Percentiles rank a stretch among this genome's conserved stretches.
Conservation (phyloP, 805 yeast genomes). For the Starmerella bombicola region DNA sequence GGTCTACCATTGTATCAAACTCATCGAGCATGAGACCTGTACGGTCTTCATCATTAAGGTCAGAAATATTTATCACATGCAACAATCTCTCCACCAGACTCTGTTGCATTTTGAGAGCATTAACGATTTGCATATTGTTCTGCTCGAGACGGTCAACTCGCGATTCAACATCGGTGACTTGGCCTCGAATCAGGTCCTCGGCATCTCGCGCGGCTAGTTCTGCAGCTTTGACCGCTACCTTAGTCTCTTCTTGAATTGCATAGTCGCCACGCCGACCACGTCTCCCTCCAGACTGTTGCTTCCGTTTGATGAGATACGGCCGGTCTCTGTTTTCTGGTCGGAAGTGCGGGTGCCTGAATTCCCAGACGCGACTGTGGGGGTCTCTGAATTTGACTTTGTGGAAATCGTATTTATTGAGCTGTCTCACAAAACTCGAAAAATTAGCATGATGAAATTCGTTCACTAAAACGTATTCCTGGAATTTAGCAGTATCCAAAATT, state of each 20-base stretch:
- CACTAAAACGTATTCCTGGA: constrained; percentile 47
- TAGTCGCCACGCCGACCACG: constrained; percentile 12
- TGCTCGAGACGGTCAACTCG: constrained; percentile 15
- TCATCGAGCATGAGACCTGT: neutral
- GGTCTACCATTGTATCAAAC: neutral
- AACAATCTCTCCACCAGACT: constrained; percentile 17
- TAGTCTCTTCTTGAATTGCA: constrained; percentile 7
- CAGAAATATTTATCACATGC: neutral
- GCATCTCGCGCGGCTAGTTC: constrained; percentile 19
- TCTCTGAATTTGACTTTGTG: constrained; percentile 71
- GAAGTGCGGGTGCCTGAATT: constrained; percentile 85
- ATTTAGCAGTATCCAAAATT: constrained; percentile 46
- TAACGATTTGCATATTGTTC: constrained; percentile 15
- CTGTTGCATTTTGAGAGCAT: constrained; percentile 19
- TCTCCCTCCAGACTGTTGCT: constrained; percentile 26
- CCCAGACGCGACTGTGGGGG: constrained; percentile 43
- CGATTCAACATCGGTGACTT: constrained; percentile 13
- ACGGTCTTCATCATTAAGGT: neutral
- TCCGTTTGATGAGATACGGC: constrained; percentile 75
- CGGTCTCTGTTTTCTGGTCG: constrained; percentile 62
- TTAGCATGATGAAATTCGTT: constrained; percentile 89
- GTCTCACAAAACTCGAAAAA: constrained; percentile 90
- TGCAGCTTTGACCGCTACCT: constrained; percentile 22
- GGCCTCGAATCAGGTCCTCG: constrained; percentile 11
- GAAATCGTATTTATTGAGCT: constrained; percentile 90